Base-by-base conservation (phyloP, 768 basidiomycete genomes). In the Leccinum arenicola region DNA sequence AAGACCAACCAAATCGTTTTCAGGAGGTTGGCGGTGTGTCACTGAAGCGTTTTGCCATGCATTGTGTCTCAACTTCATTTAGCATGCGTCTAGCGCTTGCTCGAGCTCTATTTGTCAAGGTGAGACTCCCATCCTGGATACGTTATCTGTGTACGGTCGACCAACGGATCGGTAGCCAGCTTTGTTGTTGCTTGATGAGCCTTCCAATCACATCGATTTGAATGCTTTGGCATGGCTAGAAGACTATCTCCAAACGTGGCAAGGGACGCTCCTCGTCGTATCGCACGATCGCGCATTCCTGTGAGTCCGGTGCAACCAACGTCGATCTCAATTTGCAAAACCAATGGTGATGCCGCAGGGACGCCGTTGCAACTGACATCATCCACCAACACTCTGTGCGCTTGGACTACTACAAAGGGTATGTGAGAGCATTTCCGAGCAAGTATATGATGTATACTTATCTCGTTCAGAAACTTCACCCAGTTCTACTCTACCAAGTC, bases 401-500 rank as follows among this genome's bases (percentile, higher is more conserved):
- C 50, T 80, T 98, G 19, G 95, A 98, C 72, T 98, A 98, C 77
- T 98, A 95, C 80, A 97, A 98, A 78, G 97, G 96, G 86, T 90
- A 67, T 27, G 77, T 64, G 40, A 35, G 19, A 3, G 6, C 12
- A 6, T 11, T 25, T 60, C 15, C 7, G 38, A 23, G 23, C 4
- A 29, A 33, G 35, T 25, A 8, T 14, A 10, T 36, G 21, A 3
- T 40, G 53, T 61, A 29, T 55, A 58, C 10, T 61, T 56, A 47
- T 49, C 45, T 36, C 5, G n/a, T 47, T 2, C 64, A 93, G 91
- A 58, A 98, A 98, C 77, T 99, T 98, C 75, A 87, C 91, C 1
- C 95, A 98, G 73, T 98, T 99, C 82, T 98, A 99, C 72, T 95
- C 96, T 2, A 98, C 96, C 21, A 98, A 98, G 76, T 91, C 89